Evolutionary conservation across 805 yeast genomes (phyloP), one percentile per base, ranked within the genome.

Genomic region (Cyberlindnera mississippiensis): DNA sequence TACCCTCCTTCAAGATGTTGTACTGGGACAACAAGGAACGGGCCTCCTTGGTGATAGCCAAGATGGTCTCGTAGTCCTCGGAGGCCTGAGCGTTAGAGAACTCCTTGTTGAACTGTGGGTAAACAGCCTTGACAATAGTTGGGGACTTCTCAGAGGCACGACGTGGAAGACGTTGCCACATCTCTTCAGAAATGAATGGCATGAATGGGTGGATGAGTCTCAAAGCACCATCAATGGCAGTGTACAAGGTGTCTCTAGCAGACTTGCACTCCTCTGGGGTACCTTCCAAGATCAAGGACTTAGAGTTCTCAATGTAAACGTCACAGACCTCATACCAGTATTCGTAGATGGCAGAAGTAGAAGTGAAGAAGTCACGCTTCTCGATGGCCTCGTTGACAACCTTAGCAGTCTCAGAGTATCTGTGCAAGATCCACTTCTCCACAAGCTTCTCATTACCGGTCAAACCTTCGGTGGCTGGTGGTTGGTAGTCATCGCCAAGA

Each of bases 161-260:
- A 59, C 85, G 83, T 56, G 98, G 98, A 59, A 93, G 72, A 68
- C 98, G 86, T 72, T 93, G 99, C 97, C 97, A 93, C 86, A 93
- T 79, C 73, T 93, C 99, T 68, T 93, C 99, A 36, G 98, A 83
- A 53, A 93, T 72, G 63, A 79, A 93, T 30, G 99, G 99, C 99
- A 93, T 93, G 73, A 88, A 93, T 63, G 99, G 99, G 63, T 91
- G 98, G 55, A 91, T 93, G 70, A 93, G 63, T 63, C 76, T 82
- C 70, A 91, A 76, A 10, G 96, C 96, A 52, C 85, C 85, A 59
- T 93, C 98, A 54, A 91, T 74, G 69, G 95, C 78, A 28, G 93
- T 86, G 78, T 89, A 93, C 53, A 93, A 74, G 18, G 98, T 93
- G 64, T 91, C 95, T 70, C 83, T 85, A 14, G 98, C 99, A 41